A percentile compares a stretch with the other conserved stretches of the same genome.
Evolutionary conservation across 2,329 filamentous ascomycete genomes (phyloP).

Genomic region (Periconia macrospinosa): DNA sequence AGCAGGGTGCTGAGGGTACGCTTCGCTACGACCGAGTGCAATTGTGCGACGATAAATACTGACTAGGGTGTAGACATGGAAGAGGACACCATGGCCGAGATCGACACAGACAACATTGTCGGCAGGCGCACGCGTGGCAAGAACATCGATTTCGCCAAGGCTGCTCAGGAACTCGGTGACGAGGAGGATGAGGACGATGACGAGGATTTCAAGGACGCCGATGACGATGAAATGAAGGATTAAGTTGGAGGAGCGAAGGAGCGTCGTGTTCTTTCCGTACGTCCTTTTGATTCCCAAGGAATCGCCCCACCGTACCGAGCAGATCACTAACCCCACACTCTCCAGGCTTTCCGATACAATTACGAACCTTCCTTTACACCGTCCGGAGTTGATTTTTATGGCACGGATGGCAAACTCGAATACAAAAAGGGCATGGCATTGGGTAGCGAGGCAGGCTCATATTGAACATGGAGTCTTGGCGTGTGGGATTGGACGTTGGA

Average conservation of each 20-base stretch:
- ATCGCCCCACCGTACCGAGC: background rate
- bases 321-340: background rate
- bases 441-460: constrained; percentile 24
- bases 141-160: constrained; percentile 90
- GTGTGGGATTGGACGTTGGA: constrained; percentile 17
- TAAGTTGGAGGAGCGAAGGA: constrained; percentile 17
- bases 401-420: constrained; percentile 1
- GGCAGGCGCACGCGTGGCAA: constrained; percentile 83
- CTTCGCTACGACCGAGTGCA: constrained; percentile 10
- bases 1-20: constrained; percentile 42
- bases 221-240: constrained; percentile 71
- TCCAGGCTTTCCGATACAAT: constrained; percentile 20
- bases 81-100: constrained; percentile 83
- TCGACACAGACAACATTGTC: constrained; percentile 88
- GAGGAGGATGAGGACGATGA: constrained; percentile 81
- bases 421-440: constrained; percentile 25
- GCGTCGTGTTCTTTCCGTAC: constrained; percentile 8
- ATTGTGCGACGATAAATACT: constrained; percentile 11
- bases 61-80: constrained; percentile 59
- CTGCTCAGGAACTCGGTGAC: constrained; percentile 74
- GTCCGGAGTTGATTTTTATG: constrained; percentile 12
- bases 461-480: constrained; percentile 30
- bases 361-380: constrained; percentile 16
- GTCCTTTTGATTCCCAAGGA: constrained; percentile 15
- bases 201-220: constrained; percentile 63